These are phyloP conservation scores for Apostasia shenzhenica DNA, from an alignment of 106 monocot species.

Conservation along the genomic window DNA sequence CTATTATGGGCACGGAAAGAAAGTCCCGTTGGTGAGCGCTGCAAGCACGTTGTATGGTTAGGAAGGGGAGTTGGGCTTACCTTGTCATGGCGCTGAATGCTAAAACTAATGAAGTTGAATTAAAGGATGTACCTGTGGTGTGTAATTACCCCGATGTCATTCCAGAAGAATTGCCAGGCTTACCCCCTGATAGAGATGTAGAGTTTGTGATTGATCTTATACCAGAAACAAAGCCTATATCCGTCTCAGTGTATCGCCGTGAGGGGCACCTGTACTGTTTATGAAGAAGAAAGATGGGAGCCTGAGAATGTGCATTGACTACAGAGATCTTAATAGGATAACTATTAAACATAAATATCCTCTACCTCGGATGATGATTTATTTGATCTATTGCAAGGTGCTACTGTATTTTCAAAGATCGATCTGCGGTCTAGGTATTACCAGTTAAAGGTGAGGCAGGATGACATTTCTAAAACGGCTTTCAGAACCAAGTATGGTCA, in stretches of 20 bases:
- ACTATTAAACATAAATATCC: conserved; percentile 14
- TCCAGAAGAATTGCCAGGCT: too few relatives aligned
- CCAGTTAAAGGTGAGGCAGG: not conserved
- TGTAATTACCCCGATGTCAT: too few relatives aligned
- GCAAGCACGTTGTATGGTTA: too few relatives aligned
- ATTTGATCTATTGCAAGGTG: conserved; percentile 4
- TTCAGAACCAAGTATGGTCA: not conserved
- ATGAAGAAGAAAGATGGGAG: conserved; percentile 12
- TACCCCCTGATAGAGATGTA: too few relatives aligned
- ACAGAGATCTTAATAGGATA: not conserved
- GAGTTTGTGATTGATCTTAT: too few relatives aligned
- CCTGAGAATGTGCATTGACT: conserved; percentile 7
- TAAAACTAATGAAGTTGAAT: too few relatives aligned
- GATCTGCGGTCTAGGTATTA: not conserved
- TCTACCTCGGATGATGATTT: conserved; percentile 4
- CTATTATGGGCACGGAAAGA: too few relatives aligned
- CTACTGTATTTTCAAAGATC: not conserved
- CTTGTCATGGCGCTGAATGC: too few relatives aligned
- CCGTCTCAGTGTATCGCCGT: not conserved
- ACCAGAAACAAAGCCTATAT: not conserved
- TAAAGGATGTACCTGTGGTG: too few relatives aligned
- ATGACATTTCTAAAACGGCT: not conserved
- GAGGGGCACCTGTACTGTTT: conserved; percentile 6
- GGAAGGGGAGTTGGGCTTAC: too few relatives aligned
- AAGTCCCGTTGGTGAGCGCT: too few relatives aligned